A percentile compares a stretch with the other conserved stretches of the same genome.
phyloP scores from a whole-genome alignment of 78 protist genomes.

The Creolimax fragrantissima region DNA sequence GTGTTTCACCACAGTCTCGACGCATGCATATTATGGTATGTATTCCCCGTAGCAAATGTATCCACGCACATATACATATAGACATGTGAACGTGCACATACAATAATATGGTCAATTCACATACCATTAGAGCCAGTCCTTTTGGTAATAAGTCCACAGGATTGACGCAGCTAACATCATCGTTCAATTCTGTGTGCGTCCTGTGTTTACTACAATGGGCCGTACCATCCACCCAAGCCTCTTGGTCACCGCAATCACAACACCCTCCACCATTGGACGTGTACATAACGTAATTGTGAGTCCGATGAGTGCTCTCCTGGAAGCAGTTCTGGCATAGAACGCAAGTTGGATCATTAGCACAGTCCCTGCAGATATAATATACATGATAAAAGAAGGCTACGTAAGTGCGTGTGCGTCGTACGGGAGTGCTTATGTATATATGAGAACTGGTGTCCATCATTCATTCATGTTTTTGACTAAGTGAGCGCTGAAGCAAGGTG shows the following conservation, averaged over 20 bases:
- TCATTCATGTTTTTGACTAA: too few relatives aligned
- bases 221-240: background rate
- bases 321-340: background rate
- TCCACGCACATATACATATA: background rate
- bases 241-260: background rate
- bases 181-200: background rate
- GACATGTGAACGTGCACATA: background rate
- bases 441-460: too few relatives aligned
- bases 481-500: too few relatives aligned
- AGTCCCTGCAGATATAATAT: constrained; percentile 1
- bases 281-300: background rate
- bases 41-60: background rate
- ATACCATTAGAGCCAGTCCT: too few relatives aligned
- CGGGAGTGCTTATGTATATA: too few relatives aligned
- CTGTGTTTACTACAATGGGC: background rate
- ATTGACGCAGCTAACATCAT: background rate
- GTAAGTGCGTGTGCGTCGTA: background rate
- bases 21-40: too few relatives aligned
- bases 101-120: too few relatives aligned
- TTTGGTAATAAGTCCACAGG: background rate
- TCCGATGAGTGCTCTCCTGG: background rate
- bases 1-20: too few relatives aligned
- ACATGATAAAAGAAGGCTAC: too few relatives aligned
- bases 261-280: background rate
- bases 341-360: background rate